A percentile compares a stretch with the other conserved stretches of the same genome.
phyloP scores from a whole-genome alignment of 257 asterid genomes.

The Capsicum baccatum region DNA sequence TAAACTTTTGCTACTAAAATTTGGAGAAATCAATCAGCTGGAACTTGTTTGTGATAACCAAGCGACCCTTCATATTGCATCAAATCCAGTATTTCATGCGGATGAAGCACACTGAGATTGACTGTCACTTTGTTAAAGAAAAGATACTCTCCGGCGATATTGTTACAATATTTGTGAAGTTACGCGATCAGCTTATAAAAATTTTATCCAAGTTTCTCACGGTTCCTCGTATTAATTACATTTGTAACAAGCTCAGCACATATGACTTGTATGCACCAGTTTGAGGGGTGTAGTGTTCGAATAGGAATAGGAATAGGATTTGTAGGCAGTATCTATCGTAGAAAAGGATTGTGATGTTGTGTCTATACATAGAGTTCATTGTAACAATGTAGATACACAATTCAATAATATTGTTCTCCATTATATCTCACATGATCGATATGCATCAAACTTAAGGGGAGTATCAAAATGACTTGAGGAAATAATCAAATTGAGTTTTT shows the following conservation, averaged over 20 bases:
- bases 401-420: background rate
- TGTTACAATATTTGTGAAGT: background rate
- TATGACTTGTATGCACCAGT: background rate
- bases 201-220: background rate
- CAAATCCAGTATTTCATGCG: background rate
- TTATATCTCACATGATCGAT: background rate
- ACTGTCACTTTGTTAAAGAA: background rate
- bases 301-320: background rate
- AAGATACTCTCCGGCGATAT: background rate
- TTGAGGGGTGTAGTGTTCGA: background rate
- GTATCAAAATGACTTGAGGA: background rate
- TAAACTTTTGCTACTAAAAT: background rate
- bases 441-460: background rate
- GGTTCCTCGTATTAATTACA: background rate
- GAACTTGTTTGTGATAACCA: background rate
- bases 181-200: background rate
- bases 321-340: background rate
- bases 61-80: background rate
- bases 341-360: background rate
- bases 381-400: too few species aligned
- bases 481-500: conserved; percentile 5
- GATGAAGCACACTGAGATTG: background rate
- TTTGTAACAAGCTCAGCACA: background rate
- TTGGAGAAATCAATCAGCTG: background rate
- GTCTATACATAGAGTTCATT: background rate